Base-by-base conservation (phyloP, 2,329 filamentous ascomycete species). In the Fonsecaea pedrosoi region DNA sequence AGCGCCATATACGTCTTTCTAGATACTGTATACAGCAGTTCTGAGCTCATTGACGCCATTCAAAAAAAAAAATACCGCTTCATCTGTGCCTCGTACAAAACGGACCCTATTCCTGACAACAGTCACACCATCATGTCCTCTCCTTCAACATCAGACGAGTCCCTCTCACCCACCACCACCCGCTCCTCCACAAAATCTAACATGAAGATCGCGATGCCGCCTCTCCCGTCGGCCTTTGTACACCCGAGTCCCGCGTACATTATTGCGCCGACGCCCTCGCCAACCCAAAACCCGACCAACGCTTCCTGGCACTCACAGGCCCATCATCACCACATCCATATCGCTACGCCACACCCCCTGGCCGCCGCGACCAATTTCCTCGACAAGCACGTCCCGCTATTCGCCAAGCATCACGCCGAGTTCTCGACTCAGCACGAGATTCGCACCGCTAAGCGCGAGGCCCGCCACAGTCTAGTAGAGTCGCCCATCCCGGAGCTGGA, bases 341-440 rank as follows among this genome's bases (percentile, higher is more conserved):
- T 69, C 64, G 40, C 67, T 34, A 69, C 64, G 30, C 64, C 67
- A 9, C 67, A 69, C 60, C 64, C 67, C 4, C 13, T 69, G 48
- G 56, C 67, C 18, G 55, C 64, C 6, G 53, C 67, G 10, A 21
- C 63, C 10, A 45, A 50, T 18, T 68, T 63, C 57, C 63, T 70
- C 21, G 68, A 70, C 62, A 68, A 68, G 35, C 65, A 70, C 54
- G 68, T 70, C 35, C 62, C 65, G 13, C 12, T 64, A n/a, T 70
- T 70, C 54, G 56, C 68, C 13, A 66, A 70, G 15, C 68, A 70
- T 56, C 68, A 70, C 60, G 34, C 38, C 34, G 68, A 68, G 48
- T 66, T 54, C 59, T 37, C 25, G 13, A 37, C 66, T 5, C 60
- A 67, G 40, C 50, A 58, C 12, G 62, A 67, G 18, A 37, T 56